Evolutionary conservation across 768 basidiomycete genomes (phyloP).

Genomic region (Sporobolomyces phaffii): DNA sequence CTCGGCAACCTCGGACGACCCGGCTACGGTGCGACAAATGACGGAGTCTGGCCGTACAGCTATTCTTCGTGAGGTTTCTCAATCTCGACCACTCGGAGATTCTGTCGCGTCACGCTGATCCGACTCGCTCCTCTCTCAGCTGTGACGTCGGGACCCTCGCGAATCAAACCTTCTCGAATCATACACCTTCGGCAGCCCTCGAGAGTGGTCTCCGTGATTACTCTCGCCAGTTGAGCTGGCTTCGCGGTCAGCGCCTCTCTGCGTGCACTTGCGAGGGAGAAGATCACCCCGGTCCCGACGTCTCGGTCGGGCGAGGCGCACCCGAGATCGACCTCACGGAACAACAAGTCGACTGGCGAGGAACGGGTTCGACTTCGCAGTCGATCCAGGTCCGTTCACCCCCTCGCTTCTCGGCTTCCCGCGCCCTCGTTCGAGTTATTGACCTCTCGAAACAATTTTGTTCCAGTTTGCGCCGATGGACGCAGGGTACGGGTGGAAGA

Average conservation of each 20-base stretch:
- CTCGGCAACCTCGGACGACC: conserved; percentile 78
- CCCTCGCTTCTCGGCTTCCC: too few species aligned
- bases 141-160: conserved; percentile 83
- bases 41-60: conserved; percentile 58
- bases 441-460: too few species aligned
- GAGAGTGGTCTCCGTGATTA: conserved; percentile 47
- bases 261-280: conserved; percentile 77
- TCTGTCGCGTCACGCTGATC: background rate
- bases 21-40: conserved; percentile 80
- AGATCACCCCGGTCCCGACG: conserved; percentile 71
- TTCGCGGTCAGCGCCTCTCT: conserved; percentile 79
- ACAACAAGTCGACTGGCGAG: conserved; percentile 56
- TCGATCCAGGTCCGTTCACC: conserved; percentile 61
- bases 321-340: conserved; percentile 71
- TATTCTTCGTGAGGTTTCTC: conserved; percentile 21
- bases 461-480: conserved; percentile 54
- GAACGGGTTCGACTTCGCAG: conserved; percentile 63
- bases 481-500: conserved; percentile 59
- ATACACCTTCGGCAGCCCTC: conserved; percentile 58
- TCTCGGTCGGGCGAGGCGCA: conserved; percentile 59
- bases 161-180: conserved; percentile 61
- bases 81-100: too few species aligned
- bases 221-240: conserved; percentile 45
- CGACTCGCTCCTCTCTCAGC: conserved; percentile 62
- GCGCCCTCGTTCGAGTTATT: too few species aligned